Evolutionary conservation across 1,284 basidiomycete species (phyloP), one percentile per base, ranked within the genome.

Genomic region (Agroathelia rolfsii): DNA sequence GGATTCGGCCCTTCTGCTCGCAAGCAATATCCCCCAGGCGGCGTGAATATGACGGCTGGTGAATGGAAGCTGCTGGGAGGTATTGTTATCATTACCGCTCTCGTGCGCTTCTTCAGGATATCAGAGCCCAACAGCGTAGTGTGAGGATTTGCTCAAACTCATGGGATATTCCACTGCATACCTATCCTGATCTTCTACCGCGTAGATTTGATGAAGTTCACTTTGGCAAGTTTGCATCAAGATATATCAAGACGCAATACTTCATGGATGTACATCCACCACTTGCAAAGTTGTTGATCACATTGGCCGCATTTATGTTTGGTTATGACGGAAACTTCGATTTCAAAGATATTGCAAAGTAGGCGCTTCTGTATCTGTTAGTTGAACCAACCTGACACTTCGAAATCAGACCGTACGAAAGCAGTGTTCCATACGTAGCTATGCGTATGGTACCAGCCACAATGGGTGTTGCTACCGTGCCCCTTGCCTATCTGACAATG

Each of bases 241-340:
- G 88, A 48, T 94, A 87, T 55, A 85, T 93, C 66, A 86, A 87
- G 56, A 85, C 82, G 10, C 72, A 76, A 33, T 94, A 92, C 61
- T 87, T 89, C 60, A 76, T 99, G 57, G 95, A 99, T 51, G 94
- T 99, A 1, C 94, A 99, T 53, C 94, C 95, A 0, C 95, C 95
- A 2, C 66, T 99, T 5, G 94, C 93, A 19, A 98, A 98, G 53
- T 70, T 99, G 14, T 66, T 98, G 37, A 92, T 98, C 48, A 94
- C 94, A 0, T 66, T 95, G 16, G 84, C 86, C 5, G 92, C 76
- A 1, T 94, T 84, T 51, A 39, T 95, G 4, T 84, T 75, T 32
- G 87, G 95, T n/a, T 98, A 88, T 49, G 71, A 94, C 44, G 95
- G 94, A 2, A 66, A 85, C 29, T 96, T 96, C 53, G 90, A 96